Conservation (phyloP, 495 filamentous ascomycete genomes). For the Tuber indicum region DNA sequence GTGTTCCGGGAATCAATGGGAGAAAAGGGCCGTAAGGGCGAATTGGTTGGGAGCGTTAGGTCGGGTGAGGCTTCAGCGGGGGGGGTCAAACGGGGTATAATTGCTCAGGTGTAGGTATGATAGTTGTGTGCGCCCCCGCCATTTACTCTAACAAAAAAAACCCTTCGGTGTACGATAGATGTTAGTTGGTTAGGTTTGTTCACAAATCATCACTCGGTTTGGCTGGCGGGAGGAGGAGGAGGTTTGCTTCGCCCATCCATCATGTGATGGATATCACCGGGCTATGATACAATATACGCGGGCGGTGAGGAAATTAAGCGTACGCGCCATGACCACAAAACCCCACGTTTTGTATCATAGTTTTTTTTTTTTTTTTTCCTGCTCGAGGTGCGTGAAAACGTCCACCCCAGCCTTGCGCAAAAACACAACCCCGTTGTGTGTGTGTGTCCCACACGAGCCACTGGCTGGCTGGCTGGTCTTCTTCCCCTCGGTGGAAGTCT, state of each 20-base stretch:
- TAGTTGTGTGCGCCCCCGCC: not conserved
- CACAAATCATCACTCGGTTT: conserved; percentile 2
- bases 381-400: not conserved
- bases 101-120: not conserved
- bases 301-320: not conserved
- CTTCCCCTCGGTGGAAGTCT: not conserved
- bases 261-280: not conserved
- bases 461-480: not conserved
- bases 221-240: not conserved
- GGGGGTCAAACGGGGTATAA: not conserved
- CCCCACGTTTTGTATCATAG: not conserved
- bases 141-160: not conserved
- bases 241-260: not conserved
- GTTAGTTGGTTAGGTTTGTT: not conserved
- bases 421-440: too few relatives aligned
- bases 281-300: not conserved
- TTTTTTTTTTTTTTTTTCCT: not conserved
- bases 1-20: not conserved
- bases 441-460: not conserved
- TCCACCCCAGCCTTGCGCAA: not conserved
- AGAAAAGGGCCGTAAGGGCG: not conserved
- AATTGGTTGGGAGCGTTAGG: not conserved
- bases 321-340: not conserved
- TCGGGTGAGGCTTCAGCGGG: not conserved
- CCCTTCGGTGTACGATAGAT: too few relatives aligned